Evolutionary conservation across 805 yeast species (phyloP).

Genomic region (Ogataea neopini): DNA sequence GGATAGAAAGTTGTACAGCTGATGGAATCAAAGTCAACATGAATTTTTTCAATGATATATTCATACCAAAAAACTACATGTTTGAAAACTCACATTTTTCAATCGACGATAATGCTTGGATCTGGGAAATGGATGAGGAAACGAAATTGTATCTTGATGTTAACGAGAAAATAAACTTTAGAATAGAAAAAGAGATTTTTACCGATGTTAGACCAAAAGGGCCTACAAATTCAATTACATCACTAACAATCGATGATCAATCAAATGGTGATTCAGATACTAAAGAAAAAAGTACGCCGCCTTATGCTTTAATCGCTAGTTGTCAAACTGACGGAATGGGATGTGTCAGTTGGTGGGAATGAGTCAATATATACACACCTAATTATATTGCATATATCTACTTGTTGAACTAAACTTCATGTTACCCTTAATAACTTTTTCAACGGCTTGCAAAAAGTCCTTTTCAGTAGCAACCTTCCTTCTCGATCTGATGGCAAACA

Average conservation of each 20-base stretch:
- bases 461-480: slow-evolving; percentile 98
- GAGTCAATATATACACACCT: slow-evolving; percentile 16
- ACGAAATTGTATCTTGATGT: slow-evolving; percentile 81
- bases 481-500: slow-evolving; percentile 98
- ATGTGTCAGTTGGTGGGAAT: slow-evolving; percentile 93
- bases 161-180: slow-evolving; percentile 86
- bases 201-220: slow-evolving; percentile 79
- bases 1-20: slow-evolving; percentile 84
- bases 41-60: slow-evolving; percentile 90
- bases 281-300: slow-evolving; percentile 53
- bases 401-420: slow-evolving; percentile 96
- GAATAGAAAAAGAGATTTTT: slow-evolving; percentile 88
- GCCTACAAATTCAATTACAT: slow-evolving; percentile 49
- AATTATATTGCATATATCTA: slow-evolving; percentile 98
- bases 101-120: slow-evolving; percentile 88
- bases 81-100: slow-evolving; percentile 55
- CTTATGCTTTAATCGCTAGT: slow-evolving; percentile 83
- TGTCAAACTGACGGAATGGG: slow-evolving; percentile 98
- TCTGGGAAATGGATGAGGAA: slow-evolving; percentile 77
- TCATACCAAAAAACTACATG: slow-evolving; percentile 78
- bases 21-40: slow-evolving; percentile 85
- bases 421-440: slow-evolving; percentile 97
- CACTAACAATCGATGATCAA: slow-evolving; percentile 31
- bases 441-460: slow-evolving; percentile 96
- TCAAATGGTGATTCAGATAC: slow-evolving; percentile 25